Evolutionary conservation across 441 rosid genomes (phyloP).

Genomic region (Dalechampia spathulata): DNA sequence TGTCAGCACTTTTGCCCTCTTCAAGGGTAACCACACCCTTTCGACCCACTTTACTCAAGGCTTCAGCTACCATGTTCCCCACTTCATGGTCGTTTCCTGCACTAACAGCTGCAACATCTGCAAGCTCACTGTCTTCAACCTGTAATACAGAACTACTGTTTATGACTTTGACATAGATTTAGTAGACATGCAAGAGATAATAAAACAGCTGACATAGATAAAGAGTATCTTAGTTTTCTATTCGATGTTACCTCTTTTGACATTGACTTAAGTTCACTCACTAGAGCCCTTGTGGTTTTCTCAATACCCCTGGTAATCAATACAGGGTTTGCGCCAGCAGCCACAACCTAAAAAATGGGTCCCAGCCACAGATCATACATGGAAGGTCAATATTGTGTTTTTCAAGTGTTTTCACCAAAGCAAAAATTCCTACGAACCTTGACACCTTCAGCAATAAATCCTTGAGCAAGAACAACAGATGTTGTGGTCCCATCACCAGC

Average conservation of each 20-base stretch:
- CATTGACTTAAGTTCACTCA: slow-evolving; percentile 82
- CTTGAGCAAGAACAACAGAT: slow-evolving; percentile 86
- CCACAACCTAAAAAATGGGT: slow-evolving; percentile 48
- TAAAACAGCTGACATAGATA: no score
- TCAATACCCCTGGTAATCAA: slow-evolving; percentile 84
- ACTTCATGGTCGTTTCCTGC: slow-evolving; percentile 94
- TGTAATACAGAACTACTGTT: no score
- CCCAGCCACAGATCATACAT: no score
- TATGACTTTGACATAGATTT: no score
- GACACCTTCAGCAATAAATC: slow-evolving; percentile 82
- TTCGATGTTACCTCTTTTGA: no score
- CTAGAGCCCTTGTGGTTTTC: slow-evolving; percentile 68
- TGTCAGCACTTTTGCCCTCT: slow-evolving; percentile 88
- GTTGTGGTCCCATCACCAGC: slow-evolving; percentile 99
- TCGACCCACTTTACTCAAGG: slow-evolving; percentile 97
- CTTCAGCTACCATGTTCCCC: slow-evolving; percentile 94
- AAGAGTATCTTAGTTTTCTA: no score
- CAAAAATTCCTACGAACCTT: no score
- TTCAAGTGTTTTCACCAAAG: no score
- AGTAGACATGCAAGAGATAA: no score
- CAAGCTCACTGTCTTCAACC: no score
- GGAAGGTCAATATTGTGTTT: no score
- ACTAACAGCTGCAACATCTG: slow-evolving; percentile 91
- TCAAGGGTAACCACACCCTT: slow-evolving; percentile 91
- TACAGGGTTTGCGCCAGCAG: slow-evolving; percentile 97